These are phyloP conservation scores for Trypanosoma melophagium DNA, from an alignment of 208 protist genomes.

Conservation along the genomic window DNA sequence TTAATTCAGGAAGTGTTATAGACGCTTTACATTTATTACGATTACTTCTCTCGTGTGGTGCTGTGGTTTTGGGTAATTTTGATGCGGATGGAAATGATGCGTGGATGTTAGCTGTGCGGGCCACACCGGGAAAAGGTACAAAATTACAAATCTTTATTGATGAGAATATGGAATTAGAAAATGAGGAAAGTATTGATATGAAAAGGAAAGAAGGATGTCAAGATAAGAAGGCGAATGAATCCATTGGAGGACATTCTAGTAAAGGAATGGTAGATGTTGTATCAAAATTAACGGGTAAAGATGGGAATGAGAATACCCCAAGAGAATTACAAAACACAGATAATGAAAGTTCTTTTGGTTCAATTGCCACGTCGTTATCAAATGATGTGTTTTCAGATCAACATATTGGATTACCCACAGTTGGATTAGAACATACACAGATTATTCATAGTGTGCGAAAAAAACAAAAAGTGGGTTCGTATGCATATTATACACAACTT, in stretches of 20 bases:
- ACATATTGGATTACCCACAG: no score
- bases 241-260: no score
- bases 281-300: background rate
- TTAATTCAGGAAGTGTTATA: background rate
- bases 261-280: no score
- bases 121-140: conserved; percentile 24
- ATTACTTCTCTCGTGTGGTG: conserved; percentile 54
- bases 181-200: conserved; percentile 1
- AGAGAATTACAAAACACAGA: background rate
- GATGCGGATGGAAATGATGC: conserved; percentile 66
- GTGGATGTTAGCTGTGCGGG: conserved; percentile 60
- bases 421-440: no score
- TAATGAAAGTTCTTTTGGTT: no score
- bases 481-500: conserved; percentile 28
- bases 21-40: conserved; percentile 13
- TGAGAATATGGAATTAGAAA: conserved; percentile 13
- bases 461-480: background rate
- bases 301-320: background rate
- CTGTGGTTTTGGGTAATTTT: conserved; percentile 54
- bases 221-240: background rate
- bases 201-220: background rate
- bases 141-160: conserved; percentile 30
- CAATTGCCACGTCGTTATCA: no score
- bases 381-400: no score
- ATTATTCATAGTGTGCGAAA: no score